Conservation (phyloP, 768 basidiomycete genomes). For the Phaffia australis region DNA sequence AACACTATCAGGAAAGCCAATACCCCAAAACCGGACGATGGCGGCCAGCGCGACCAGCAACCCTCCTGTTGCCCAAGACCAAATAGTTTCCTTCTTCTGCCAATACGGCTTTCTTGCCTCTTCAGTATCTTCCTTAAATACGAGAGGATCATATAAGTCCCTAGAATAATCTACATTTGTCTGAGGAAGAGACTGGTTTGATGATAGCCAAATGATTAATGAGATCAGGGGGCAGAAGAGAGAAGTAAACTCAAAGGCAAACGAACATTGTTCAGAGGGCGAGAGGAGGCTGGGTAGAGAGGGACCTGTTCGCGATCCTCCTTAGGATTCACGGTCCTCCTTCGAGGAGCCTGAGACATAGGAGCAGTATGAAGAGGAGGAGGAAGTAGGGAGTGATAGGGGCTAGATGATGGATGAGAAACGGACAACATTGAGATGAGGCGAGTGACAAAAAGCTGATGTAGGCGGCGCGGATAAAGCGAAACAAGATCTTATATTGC, state of each 20-base stretch:
- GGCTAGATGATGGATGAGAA: not conserved
- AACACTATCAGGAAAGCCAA: slow-evolving; percentile 33
- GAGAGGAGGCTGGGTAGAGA: not conserved
- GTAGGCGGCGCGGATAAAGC: too few species aligned
- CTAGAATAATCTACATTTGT: too few species aligned
- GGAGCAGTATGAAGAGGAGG: not conserved
- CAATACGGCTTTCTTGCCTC: slow-evolving; percentile 12
- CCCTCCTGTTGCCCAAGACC: slow-evolving; percentile 21
- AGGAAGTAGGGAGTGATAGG: not conserved
- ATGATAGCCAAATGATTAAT: too few species aligned
- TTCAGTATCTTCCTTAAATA: slow-evolving; percentile 13
- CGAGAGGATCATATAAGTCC: too few species aligned
- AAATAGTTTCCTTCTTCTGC: slow-evolving; percentile 15
- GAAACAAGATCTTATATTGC: too few species aligned
- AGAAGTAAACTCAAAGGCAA: too few species aligned
- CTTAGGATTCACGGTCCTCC: too few species aligned
- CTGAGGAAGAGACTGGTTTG: too few species aligned
- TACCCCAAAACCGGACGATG: slow-evolving; percentile 31
- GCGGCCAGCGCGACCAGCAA: slow-evolving; percentile 22
- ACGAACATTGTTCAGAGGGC: too few species aligned
- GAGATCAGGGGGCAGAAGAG: too few species aligned
- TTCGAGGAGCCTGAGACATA: not conserved
- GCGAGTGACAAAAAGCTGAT: not conserved
- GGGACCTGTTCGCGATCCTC: too few species aligned
- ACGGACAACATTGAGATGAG: not conserved